Conservation (phyloP, 352 stramenopile genomes). For the Globisporangium carolinianum region DNA sequence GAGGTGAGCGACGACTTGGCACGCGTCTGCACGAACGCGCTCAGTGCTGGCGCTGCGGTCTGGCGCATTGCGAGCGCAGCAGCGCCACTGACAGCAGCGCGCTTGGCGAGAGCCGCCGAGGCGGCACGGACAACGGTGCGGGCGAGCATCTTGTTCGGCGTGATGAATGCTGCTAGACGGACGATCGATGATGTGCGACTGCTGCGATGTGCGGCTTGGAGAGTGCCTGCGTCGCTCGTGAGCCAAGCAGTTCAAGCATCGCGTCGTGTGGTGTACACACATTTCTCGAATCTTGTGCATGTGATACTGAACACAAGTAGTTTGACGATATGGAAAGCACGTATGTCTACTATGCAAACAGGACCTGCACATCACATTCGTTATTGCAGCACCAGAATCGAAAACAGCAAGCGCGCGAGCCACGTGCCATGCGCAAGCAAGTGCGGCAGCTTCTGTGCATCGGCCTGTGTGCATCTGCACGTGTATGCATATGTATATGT, state of each 20-base stretch:
- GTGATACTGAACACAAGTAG: not conserved
- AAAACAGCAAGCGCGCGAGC: no score
- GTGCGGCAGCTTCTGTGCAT: not conserved
- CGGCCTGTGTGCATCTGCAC: not conserved
- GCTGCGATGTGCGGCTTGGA: not conserved
- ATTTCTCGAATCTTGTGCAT: conserved; percentile 8
- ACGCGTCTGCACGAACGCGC: conserved; percentile 35
- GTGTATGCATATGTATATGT: not conserved
- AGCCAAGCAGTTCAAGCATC: conserved; percentile 1
- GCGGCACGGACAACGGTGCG: conserved; percentile 29
- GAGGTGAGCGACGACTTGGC: conserved; percentile 45
- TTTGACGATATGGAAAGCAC: no score
- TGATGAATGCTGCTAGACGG: no score
- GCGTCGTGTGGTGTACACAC: not conserved
- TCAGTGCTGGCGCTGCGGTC: conserved; percentile 12
- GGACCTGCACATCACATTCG: no score
- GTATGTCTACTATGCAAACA: not conserved
- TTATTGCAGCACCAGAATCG: no score
- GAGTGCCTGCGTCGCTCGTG: not conserved
- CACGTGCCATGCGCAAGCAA: no score
- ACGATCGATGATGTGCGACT: no score
- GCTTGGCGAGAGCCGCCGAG: conserved; percentile 19
- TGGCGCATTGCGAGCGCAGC: conserved; percentile 9
- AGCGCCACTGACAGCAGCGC: conserved; percentile 12
- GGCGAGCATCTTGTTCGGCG: conserved; percentile 24